Conservation (phyloP, 2,329 filamentous ascomycete genomes). For the Cladosporium sp. region DNA sequence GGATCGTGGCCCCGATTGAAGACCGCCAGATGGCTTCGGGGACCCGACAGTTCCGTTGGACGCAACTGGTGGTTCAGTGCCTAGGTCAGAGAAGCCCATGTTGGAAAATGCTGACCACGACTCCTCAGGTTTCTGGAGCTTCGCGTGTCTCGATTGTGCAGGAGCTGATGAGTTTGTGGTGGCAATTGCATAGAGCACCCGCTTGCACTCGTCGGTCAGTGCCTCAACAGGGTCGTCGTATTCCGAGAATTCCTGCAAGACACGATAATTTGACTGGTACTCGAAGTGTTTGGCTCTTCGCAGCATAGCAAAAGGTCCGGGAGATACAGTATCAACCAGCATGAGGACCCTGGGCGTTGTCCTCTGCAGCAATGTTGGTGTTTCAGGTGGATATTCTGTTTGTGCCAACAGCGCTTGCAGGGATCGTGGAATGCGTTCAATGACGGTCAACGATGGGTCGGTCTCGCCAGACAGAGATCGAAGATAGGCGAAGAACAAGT, state of each 20-base stretch:
- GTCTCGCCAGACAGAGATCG: slow-evolving; percentile 83
- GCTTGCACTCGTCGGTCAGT: slow-evolving; percentile 88
- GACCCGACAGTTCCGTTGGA: slow-evolving; percentile 27
- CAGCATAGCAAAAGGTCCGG: slow-evolving; percentile 87
- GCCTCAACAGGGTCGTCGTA: slow-evolving; percentile 87
- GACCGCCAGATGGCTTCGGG: slow-evolving; percentile 44
- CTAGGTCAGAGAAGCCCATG: slow-evolving; percentile 80
- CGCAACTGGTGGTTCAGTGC: slow-evolving; percentile 23
- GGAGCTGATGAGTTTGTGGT: slow-evolving; percentile 81
- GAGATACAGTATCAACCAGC: slow-evolving; percentile 93
- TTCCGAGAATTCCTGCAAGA: slow-evolving; percentile 81
- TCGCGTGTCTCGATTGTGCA: slow-evolving; percentile 32
- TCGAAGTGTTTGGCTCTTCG: slow-evolving; percentile 93
- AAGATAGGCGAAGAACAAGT: slow-evolving; percentile 97
- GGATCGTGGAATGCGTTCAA: slow-evolving; percentile 84
- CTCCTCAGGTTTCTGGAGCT: slow-evolving; percentile 62
- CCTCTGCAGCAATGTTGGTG: slow-evolving; percentile 73
- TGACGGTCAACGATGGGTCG: slow-evolving; percentile 68
- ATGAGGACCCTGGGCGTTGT: slow-evolving; percentile 88
- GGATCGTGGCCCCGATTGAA: slow-evolving; percentile 69
- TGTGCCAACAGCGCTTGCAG: slow-evolving; percentile 87
- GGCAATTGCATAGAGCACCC: slow-evolving; percentile 86
- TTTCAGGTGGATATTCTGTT: slow-evolving; percentile 88
- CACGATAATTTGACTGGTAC: slow-evolving; percentile 83
- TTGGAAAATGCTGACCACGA: slow-evolving; percentile 98